Base-by-base conservation (phyloP, 805 yeast genomes). In the Candida koratica region DNA sequence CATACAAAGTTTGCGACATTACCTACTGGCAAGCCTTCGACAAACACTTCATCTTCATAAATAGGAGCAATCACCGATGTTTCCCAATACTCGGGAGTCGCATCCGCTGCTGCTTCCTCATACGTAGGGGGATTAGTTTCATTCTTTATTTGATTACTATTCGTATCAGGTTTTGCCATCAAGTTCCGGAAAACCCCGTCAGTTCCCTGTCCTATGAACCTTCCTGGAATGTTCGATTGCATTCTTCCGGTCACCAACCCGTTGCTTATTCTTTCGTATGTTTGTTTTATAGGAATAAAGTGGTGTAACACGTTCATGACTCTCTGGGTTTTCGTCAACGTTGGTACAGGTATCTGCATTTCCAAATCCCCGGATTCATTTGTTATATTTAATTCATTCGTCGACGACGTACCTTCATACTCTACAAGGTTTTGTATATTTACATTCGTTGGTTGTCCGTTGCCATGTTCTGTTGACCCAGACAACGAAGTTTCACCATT, bases 61-160 rank as follows among this genome's bases (percentile, higher is more conserved):
- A 58, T 87, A 4, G 95, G 84, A 4, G 86, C 75, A 53, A 88
- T 71, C 27, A 86, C 78, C 0, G 93, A 77, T 6, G 89, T 77
- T 58, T 93, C 98, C 95, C 97, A 93, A 60, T 93, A 93, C 25
- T 96, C 95, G 0, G 98, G 98, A 0, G 94, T 79, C 11, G 93
- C 76, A 55, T 93, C 98, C 3, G 87, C 83, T 0, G 96, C 86
- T 0, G 96, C 97, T 54, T 89, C 97, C 38, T 86, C 96, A 60
- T 93, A 93, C 0, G 95, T 71, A 3, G 97, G 97, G 14, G 78
- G 73, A 25, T 85, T 81, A 20, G 66, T 66, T 41, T 82, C 89
- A 26, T 55, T 53, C 12, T 57, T 52, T 7, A 51, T 50, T 15
- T 59, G 44, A 9, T 39, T 43, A 12, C 58, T 33, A 34, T 63